A percentile compares a stretch with the other conserved stretches of the same genome.
These are phyloP conservation scores for Tulasnella sp. DNA, from an alignment of 768 basidiomycete species.

Conservation along the genomic window DNA sequence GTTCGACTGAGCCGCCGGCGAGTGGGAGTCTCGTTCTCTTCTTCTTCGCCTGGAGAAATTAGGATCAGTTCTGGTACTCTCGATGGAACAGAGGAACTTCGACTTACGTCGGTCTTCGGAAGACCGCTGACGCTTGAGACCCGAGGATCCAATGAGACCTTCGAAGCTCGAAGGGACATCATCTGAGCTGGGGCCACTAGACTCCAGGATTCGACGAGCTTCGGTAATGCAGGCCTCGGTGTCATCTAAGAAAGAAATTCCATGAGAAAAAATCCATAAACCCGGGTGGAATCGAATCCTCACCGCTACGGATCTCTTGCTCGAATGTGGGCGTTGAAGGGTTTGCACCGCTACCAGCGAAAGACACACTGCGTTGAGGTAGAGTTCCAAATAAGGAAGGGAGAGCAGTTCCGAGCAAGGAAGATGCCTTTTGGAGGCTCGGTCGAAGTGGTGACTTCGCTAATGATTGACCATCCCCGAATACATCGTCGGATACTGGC, in stretches of 20 bases:
- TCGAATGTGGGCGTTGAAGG: not conserved
- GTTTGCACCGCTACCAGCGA: not conserved
- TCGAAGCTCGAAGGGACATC: not conserved
- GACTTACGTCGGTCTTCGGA: not conserved
- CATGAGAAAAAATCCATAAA: not conserved
- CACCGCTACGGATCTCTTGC: slow-evolving; percentile 13
- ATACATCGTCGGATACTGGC: not conserved
- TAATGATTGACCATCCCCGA: not conserved
- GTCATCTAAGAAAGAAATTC: not conserved
- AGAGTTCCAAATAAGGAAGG: not conserved
- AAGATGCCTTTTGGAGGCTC: not conserved
- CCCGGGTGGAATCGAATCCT: not conserved
- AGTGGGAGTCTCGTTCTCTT: slow-evolving; percentile 5
- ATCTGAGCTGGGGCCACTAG: not conserved
- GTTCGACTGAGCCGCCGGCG: not conserved
- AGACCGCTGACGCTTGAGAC: slow-evolving; percentile 1
- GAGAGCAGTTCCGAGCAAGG: not conserved
- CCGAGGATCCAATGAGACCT: slow-evolving; percentile 1
- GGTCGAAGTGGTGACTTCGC: not conserved
- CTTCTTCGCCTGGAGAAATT: not conserved
- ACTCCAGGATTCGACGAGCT: not conserved
- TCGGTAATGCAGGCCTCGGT: not conserved
- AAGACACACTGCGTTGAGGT: not conserved
- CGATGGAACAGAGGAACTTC: not conserved
- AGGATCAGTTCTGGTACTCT: not conserved